Base-by-base conservation (phyloP, 805 yeast species). In the Starmerella apicola region DNA sequence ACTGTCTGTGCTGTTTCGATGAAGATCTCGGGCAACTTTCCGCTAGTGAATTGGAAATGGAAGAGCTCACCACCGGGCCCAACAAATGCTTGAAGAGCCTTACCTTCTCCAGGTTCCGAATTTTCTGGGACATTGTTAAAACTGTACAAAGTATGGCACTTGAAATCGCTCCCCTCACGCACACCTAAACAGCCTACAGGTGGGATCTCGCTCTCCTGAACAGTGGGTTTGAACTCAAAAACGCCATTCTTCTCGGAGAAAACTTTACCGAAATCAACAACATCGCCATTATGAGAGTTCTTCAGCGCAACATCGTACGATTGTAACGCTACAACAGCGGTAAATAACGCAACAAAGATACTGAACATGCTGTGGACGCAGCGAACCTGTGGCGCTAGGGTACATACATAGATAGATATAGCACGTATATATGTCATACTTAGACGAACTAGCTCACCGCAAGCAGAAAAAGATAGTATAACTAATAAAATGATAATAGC, bases 21-120 rank as follows among this genome's bases (percentile, higher is more conserved):
- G 15, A n/a, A 19, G n/a, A 36, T 21, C 21, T 27, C 20, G 27
- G 26, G 10, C 9, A 34, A 32, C 15, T 32, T 20, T 22, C 78
- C 45, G 7, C 15, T 15, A 1, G 27, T 21, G 17, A 41, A 30
- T 23, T 39, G 45, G 17, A 41, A 38, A 21, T 46, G 47, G 13
- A 20, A 4, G 3, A 40, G 28, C 10, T 19, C 16, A 13, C 43
- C 50, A 21, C 29, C 32, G 5, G 38, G 20, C 5, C 22, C 32
- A 3, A 46, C 10, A 10, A n/a, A 16, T 3, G 36, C 43, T 20
- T 16, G n/a, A 2, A 39, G 18, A 9, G 44, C 50, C 12, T 27
- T 18, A 16, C 23, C 17, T 13, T 19, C 20, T 23, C 32, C 19
- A 6, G 7, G 6, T 8, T 10, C 23, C 9, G 13, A 9, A 16